Evolutionary conservation across 2,329 filamentous ascomycete genomes (phyloP), one percentile per base, ranked within the genome.

Genomic region (Fusarium humuli): DNA sequence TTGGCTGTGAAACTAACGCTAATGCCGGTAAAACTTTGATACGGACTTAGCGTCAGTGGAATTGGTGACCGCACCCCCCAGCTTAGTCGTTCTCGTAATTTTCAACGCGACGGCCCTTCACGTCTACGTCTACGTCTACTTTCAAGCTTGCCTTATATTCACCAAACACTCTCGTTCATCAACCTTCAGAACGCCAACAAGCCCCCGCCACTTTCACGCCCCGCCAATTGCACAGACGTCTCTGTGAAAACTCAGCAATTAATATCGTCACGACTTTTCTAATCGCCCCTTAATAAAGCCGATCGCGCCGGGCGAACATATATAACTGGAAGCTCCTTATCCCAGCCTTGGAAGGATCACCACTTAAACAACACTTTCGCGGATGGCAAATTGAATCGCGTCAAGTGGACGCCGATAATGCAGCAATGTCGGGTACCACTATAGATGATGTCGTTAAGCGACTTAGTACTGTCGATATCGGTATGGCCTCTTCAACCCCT

Each of bases 401-500:
- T 79, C 77, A 75, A 68, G 72, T 74, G 71, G 77, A 79, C 76
- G 81, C 80, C 75, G 70, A 83, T 84, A 81, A 82, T 82, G 86
- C 82, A 83, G 82, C 77, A 79, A 91, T 91, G 88, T 86, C 88
- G 81, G 83, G 82, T 67, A 85, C 82, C 74, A 85, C 83, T 73
- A 87, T 90, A 76, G 89, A 91, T 70, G 86, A 90, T 81, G 86
- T 89, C 77, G 85, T 90, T 71, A 87, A 86, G 82, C 86, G 86
- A 79, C 83, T 90, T 70, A 85, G 83, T 76, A 82, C 82, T 52
- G 79, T 84, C 61, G 88, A 90, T 70, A 84, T 83, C 77, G 87
- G 86, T 89, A 72, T 46, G 70, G 27, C 27, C 23, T 47, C 32
- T n/a, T 32, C 42, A 47, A 42, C 58, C 64, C 66, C 67, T 32